These are phyloP conservation scores for Pyrenochaeta sp. DNA, from an alignment of 2,329 filamentous ascomycete species.

Conservation along the genomic window DNA sequence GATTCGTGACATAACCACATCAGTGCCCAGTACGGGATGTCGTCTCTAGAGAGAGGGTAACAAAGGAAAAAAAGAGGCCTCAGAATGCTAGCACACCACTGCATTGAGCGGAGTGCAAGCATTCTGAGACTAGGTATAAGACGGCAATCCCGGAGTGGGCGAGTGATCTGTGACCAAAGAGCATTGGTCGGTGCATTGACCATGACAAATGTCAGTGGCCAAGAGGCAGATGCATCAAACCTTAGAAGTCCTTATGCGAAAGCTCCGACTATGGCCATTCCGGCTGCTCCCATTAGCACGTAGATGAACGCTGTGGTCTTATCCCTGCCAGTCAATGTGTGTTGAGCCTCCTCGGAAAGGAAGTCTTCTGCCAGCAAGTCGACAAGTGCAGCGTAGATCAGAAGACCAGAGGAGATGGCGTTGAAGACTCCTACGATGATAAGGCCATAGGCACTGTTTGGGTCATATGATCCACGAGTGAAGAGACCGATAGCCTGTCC, in stretches of 20 bases:
- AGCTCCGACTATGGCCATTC: conserved; percentile 49
- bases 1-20: not conserved
- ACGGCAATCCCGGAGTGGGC: not conserved
- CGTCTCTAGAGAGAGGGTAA: not conserved
- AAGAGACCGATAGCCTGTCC: conserved; percentile 70
- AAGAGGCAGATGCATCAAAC: not conserved
- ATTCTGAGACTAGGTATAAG: not conserved
- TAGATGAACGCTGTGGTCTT: conserved; percentile 63
- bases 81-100: not conserved
- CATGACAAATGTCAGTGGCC: not conserved
- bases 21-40: not conserved
- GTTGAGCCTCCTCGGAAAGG: conserved; percentile 59
- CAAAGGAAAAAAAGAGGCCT: conserved; percentile 7
- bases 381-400: conserved; percentile 70
- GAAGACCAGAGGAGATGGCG: conserved; percentile 69
- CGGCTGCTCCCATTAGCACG: conserved; percentile 48
- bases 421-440: conserved; percentile 73
- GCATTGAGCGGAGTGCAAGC: not conserved
- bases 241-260: conserved; percentile 35
- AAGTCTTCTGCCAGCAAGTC: conserved; percentile 73
- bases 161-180: not conserved
- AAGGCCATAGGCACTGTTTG: conserved; percentile 69
- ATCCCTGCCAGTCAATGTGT: conserved; percentile 61
- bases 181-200: not conserved
- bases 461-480: conserved; percentile 67